Evolutionary conservation across 345 rosid species (phyloP).

Genomic region (Eucalyptus regnans): DNA sequence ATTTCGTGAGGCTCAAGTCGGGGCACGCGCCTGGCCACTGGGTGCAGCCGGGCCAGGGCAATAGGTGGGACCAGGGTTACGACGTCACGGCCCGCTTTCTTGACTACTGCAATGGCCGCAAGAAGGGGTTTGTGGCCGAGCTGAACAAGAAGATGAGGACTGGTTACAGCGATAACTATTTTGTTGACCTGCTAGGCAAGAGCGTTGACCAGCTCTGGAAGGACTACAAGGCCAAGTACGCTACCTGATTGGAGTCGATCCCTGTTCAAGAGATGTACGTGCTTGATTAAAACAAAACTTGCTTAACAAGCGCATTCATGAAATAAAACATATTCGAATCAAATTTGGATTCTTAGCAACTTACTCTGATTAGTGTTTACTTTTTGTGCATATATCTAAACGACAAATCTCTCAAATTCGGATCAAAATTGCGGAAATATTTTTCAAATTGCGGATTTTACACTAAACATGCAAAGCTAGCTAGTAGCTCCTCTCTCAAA

Average conservation of each 20-base stretch:
- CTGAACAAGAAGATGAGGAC: slow-evolving; percentile 53
- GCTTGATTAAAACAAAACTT: not conserved
- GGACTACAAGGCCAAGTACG: slow-evolving; percentile 59
- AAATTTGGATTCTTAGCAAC: not conserved
- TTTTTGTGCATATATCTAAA: not conserved
- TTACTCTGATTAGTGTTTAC: not conserved
- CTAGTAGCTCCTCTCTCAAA: not conserved
- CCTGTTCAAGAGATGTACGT: not conserved
- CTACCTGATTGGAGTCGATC: not conserved
- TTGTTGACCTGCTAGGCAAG: slow-evolving; percentile 51
- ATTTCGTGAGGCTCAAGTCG: slow-evolving; percentile 54
- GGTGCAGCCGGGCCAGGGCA: slow-evolving; percentile 52
- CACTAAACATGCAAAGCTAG: not conserved
- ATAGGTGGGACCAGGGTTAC: slow-evolving; percentile 63
- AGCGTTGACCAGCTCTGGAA: slow-evolving; percentile 54
- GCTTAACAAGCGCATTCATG: not conserved
- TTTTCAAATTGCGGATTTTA: not conserved
- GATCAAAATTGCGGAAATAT: too few relatives aligned
- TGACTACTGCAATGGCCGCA: slow-evolving; percentile 41
- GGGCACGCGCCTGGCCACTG: slow-evolving; percentile 36
- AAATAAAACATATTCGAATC: too few relatives aligned
- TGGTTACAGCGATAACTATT: slow-evolving; percentile 28
- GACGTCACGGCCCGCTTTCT: slow-evolving; percentile 61
- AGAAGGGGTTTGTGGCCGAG: slow-evolving; percentile 55
- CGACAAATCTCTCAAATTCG: not conserved